Evolutionary conservation across 2,329 filamentous ascomycete genomes (phyloP).

Genomic region (Lachnellula cervina): DNA sequence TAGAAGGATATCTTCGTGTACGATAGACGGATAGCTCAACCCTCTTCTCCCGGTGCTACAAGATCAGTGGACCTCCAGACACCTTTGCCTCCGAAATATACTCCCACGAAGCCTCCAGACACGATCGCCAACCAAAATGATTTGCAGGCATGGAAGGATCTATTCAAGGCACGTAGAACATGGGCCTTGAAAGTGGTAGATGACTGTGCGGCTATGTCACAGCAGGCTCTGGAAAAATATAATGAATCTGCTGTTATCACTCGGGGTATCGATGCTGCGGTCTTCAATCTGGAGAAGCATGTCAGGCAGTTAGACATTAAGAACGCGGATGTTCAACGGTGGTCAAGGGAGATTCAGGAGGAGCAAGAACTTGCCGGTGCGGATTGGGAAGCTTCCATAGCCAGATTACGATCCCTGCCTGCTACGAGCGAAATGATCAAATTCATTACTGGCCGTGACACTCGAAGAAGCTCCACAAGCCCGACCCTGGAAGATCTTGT

Average conservation of each 20-base stretch:
- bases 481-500: constrained; percentile 70
- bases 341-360: constrained; percentile 61
- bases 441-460: constrained; percentile 54
- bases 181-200: constrained; percentile 73
- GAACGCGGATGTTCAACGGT: constrained; percentile 64
- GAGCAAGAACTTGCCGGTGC: constrained; percentile 62
- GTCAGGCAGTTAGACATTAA: constrained; percentile 68
- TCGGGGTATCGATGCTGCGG: constrained; percentile 75
- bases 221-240: constrained; percentile 59
- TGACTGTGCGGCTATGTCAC: constrained; percentile 62
- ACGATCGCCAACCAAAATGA: constrained; percentile 74
- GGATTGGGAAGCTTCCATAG: constrained; percentile 65
- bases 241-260: constrained; percentile 71
- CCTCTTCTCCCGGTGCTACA: constrained; percentile 43
- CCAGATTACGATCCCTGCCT: constrained; percentile 57
- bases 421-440: constrained; percentile 62
- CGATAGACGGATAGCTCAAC: constrained; percentile 69
- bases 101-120: constrained; percentile 68
- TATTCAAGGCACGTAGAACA: constrained; percentile 73
- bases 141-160: constrained; percentile 78
- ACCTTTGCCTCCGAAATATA: constrained; percentile 50
- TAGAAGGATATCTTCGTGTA: constrained; percentile 90
- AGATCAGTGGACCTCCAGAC: constrained; percentile 44
- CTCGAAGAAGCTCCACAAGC: constrained; percentile 40
- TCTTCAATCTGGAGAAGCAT: constrained; percentile 76